These are phyloP conservation scores for Penicillium digitatum DNA, from an alignment of 2,329 filamentous ascomycete genomes.

Conservation along the genomic window DNA sequence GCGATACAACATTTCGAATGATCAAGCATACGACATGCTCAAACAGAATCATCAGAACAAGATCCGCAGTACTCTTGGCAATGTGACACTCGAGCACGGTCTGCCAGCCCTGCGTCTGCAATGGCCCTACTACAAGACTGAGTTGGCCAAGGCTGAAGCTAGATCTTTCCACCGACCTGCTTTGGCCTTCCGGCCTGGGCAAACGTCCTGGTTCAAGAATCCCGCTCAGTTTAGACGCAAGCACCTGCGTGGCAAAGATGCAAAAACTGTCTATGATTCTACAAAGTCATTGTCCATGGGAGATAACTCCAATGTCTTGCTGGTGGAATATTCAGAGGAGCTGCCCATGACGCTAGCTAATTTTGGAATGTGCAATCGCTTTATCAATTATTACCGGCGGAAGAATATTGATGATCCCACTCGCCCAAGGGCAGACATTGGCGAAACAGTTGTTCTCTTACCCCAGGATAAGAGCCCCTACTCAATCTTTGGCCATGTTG, in stretches of 20 bases:
- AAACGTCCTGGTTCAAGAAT: slow-evolving; percentile 68
- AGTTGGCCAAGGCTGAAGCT: slow-evolving; percentile 66
- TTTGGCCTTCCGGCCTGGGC: slow-evolving; percentile 67
- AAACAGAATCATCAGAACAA: slow-evolving; percentile 98
- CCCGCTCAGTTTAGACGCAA: slow-evolving; percentile 74
- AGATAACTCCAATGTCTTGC: slow-evolving; percentile 81
- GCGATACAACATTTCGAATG: slow-evolving; percentile 94
- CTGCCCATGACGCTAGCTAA: slow-evolving; percentile 88
- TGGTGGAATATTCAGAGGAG: slow-evolving; percentile 95
- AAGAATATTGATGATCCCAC: slow-evolving; percentile 73
- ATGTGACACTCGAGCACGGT: slow-evolving; percentile 89
- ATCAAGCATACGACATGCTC: slow-evolving; percentile 89
- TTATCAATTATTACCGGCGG: slow-evolving; percentile 95
- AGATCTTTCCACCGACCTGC: slow-evolving; percentile 80
- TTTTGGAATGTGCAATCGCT: slow-evolving; percentile 92
- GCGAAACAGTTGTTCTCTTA: slow-evolving; percentile 80
- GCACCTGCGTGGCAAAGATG: slow-evolving; percentile 72
- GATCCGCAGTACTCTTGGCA: slow-evolving; percentile 85
- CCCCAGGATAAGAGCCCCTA: slow-evolving; percentile 96
- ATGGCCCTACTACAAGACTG: slow-evolving; percentile 94
- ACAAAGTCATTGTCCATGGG: slow-evolving; percentile 80
- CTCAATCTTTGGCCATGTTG: slow-evolving; percentile 87
- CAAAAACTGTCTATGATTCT: slow-evolving; percentile 71
- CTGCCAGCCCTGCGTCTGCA: slow-evolving; percentile 86
- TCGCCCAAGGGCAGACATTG: slow-evolving; percentile 75